Evolutionary conservation across 2,329 filamentous ascomycete genomes (phyloP).

Genomic region (Neurospora sp.): DNA sequence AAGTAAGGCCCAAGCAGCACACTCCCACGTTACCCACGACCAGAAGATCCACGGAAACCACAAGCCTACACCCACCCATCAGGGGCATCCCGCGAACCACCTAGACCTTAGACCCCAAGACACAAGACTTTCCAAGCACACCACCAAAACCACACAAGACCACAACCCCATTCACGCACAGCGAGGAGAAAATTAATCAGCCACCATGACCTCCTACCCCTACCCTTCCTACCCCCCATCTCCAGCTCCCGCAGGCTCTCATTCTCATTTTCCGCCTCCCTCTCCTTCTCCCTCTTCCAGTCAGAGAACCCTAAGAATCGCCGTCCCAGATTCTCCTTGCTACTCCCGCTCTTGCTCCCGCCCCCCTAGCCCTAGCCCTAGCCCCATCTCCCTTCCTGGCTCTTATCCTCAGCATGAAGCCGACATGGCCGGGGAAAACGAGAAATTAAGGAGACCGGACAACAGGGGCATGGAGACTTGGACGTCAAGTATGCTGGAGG

Average conservation of each 20-base stretch:
- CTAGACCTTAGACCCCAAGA: background rate
- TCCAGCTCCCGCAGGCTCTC: background rate
- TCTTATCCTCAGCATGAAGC: background rate
- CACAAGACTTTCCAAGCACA: background rate
- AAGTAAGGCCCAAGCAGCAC: background rate
- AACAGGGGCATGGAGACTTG: background rate
- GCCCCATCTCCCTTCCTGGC: background rate
- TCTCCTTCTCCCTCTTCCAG: background rate
- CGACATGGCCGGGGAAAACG: background rate
- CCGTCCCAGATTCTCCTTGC: background rate
- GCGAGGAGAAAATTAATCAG: background rate
- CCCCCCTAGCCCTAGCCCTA: background rate
- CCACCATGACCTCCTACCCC: background rate
- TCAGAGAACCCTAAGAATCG: background rate
- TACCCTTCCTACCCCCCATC: background rate
- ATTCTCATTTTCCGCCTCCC: background rate
- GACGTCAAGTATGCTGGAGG: background rate
- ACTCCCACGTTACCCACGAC: background rate
- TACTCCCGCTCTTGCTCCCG: background rate
- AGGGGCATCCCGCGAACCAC: fast-evolving
- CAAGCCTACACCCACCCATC: background rate
- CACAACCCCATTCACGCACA: background rate
- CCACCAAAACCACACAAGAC: background rate
- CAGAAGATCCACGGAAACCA: background rate
- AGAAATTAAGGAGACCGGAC: background rate